These are phyloP conservation scores for Melocanna baccifera DNA, from an alignment of 176 grass and related monocot genomes.

Conservation along the genomic window DNA sequence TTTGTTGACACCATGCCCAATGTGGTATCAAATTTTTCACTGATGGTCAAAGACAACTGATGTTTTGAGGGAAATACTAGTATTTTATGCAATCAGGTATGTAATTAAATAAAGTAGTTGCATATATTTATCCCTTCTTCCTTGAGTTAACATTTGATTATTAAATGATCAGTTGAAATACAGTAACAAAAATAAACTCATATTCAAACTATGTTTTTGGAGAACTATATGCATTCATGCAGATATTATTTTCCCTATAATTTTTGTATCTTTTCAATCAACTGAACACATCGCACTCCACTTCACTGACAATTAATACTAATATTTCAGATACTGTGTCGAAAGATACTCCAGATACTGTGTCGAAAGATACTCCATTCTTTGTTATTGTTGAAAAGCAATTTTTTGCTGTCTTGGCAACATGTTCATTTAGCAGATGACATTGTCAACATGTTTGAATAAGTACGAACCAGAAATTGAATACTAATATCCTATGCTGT, in stretches of 20 bases:
- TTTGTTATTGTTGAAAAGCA: background rate
- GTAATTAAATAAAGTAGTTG: background rate
- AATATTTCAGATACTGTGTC: background rate
- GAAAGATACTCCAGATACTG: background rate
- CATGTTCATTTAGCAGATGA: background rate
- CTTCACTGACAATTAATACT: background rate
- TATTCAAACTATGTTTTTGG: background rate
- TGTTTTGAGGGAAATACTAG: background rate
- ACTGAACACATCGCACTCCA: background rate
- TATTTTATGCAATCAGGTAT: background rate
- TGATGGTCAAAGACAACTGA: background rate
- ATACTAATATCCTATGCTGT: background rate
- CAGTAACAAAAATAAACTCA: no score
- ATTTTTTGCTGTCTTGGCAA: background rate
- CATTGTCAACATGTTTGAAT: constrained; percentile 8
- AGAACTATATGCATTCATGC: background rate
- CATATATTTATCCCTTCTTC: background rate
- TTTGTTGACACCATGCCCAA: background rate
- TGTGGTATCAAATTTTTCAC: background rate
- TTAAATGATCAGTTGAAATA: background rate
- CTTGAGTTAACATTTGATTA: background rate
- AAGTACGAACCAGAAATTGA: background rate
- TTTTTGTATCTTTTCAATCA: background rate
- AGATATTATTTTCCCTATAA: background rate
- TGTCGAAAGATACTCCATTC: background rate